phyloP scores from a whole-genome alignment of 2,329 filamentous ascomycete genomes.

The Zasmidium citrigriseum region DNA sequence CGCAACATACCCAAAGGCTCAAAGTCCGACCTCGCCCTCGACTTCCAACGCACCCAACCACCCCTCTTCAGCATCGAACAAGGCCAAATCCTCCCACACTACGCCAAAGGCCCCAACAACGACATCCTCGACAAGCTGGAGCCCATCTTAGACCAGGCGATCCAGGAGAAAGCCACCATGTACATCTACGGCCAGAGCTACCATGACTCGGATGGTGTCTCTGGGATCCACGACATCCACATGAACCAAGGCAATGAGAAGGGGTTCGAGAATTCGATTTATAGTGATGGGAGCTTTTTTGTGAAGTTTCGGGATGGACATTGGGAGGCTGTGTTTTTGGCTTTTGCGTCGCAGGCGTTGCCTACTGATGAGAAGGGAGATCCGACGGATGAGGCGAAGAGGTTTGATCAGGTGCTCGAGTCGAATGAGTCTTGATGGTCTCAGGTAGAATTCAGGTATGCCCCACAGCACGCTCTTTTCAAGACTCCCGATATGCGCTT shows the following conservation, averaged over 20 bases:
- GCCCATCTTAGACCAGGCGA: constrained; percentile 38
- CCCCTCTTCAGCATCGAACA: constrained; percentile 18
- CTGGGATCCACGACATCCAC: constrained; percentile 44
- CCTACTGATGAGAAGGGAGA: constrained; percentile 36
- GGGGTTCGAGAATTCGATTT: constrained; percentile 38
- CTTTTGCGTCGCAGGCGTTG: constrained; percentile 40
- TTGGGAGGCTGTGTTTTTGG: constrained; percentile 43
- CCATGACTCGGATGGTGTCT: constrained; percentile 33
- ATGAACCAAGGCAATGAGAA: constrained; percentile 43
- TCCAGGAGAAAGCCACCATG: constrained; percentile 38
- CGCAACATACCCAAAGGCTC: constrained; percentile 22
- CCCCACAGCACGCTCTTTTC: too few species aligned
- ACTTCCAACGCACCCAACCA: constrained; percentile 23
- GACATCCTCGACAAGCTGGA: constrained; percentile 39
- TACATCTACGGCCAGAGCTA: constrained; percentile 38
- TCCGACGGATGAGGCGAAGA: constrained; percentile 4
- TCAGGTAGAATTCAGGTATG: too few species aligned
- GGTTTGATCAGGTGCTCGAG: constrained; percentile 6
- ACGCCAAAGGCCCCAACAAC: constrained; percentile 17
- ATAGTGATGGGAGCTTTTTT: constrained; percentile 40
- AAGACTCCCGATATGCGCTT: too few species aligned
- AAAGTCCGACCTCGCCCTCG: constrained; percentile 18
- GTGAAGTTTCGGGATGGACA: constrained; percentile 38
- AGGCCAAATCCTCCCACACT: constrained; percentile 20
- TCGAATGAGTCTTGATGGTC: not conserved